These are phyloP conservation scores for Myrmaecium sp. DNA, from an alignment of 2,329 filamentous ascomycete genomes.

Conservation along the genomic window DNA sequence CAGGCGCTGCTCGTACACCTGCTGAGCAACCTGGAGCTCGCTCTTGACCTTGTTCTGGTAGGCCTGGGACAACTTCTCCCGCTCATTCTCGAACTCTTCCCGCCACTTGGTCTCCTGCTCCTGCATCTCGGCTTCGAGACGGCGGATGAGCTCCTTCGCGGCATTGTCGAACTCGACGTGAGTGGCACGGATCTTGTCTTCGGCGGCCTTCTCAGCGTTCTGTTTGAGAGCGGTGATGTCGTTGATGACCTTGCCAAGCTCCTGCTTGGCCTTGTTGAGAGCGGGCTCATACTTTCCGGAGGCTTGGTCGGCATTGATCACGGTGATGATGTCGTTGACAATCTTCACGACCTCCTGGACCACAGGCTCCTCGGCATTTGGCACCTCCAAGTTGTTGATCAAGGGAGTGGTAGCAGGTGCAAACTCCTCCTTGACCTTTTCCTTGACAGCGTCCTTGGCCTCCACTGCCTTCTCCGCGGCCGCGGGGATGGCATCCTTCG, in stretches of 20 bases:
- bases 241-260: conserved; percentile 59
- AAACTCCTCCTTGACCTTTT: conserved; percentile 6
- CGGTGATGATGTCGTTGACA: conserved; percentile 87
- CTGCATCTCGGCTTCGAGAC: conserved; percentile 71
- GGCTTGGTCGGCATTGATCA: conserved; percentile 75
- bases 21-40: conserved; percentile 61
- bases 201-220: conserved; percentile 51
- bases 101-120: conserved; percentile 70
- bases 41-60: conserved; percentile 69
- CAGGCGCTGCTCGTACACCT: conserved; percentile 67
- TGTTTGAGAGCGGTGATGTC: conserved; percentile 62
- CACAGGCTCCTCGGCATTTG: conserved; percentile 64
- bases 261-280: conserved; percentile 70
- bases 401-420: conserved; percentile 23
- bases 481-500: conserved; percentile 8
- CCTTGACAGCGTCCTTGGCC: conserved; percentile 6
- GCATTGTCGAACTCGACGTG: conserved; percentile 72
- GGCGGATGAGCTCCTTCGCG: conserved; percentile 69
- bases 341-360: conserved; percentile 90
- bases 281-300: conserved; percentile 61
- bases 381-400: conserved; percentile 63
- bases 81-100: conserved; percentile 75
- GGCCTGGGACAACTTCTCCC: conserved; percentile 56
- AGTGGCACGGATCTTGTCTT: conserved; percentile 53
- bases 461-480: conserved; percentile 12